phyloP scores from a whole-genome alignment of 75 land plant species.

The Larix kaempferi region DNA sequence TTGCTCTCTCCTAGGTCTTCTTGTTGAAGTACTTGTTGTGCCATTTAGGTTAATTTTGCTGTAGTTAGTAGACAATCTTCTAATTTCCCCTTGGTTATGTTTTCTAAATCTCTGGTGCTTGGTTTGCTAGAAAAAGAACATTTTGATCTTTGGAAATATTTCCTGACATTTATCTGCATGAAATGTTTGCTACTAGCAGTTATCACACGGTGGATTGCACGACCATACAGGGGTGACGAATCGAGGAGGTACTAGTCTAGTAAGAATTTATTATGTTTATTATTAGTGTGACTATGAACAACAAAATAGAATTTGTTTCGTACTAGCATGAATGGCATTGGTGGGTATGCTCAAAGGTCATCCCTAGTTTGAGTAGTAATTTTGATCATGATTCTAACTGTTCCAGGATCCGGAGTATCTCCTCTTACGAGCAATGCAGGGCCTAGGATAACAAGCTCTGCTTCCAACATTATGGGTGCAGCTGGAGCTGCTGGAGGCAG shows the following conservation, averaged over 20 bases:
- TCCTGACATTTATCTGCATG: background rate
- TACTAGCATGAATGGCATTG: conserved; percentile 27
- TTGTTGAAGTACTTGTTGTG: background rate
- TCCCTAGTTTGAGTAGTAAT: conserved; percentile 15
- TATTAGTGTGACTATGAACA: conserved; percentile 33
- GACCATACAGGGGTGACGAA: conserved; percentile 40
- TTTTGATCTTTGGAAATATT: background rate
- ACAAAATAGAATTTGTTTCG: background rate
- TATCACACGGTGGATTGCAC: conserved; percentile 44
- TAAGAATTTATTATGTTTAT: conserved; percentile 28
- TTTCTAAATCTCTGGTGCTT: background rate
- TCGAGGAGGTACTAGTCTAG: conserved; percentile 30
- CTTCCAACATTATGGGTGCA: conserved; percentile 22
- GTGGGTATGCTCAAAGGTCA: conserved; percentile 21
- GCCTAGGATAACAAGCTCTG: conserved; percentile 26
- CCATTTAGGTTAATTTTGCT: background rate
- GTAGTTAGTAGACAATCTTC: background rate
- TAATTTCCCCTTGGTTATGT: background rate
- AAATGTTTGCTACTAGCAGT: conserved; percentile 13
- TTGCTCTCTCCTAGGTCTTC: conserved; percentile 39
- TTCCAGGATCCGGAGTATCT: conserved; percentile 34
- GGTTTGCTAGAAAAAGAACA: background rate
- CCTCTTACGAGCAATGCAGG: conserved; percentile 28
- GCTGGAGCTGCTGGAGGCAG: conserved; percentile 24
- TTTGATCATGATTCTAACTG: conserved; percentile 18